Base-by-base conservation (phyloP, 257 asterid genomes). In the Primulina huaijiensis region DNA sequence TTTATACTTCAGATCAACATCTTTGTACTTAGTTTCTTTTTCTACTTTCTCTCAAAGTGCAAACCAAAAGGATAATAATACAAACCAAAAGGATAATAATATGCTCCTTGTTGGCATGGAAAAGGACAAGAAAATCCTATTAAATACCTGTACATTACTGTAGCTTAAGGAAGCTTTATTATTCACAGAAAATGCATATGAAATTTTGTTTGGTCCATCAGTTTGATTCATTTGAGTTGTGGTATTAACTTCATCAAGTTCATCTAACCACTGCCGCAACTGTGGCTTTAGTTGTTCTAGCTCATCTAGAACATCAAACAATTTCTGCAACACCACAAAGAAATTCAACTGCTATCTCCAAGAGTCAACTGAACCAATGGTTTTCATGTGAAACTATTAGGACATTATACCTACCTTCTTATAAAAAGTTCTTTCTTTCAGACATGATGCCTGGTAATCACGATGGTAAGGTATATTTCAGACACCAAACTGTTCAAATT, bases 281-380 rank as follows among this genome's bases (percentile, higher is more conserved):
- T 85, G 74, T 34, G 98, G 96, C 77, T 86, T 88, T 76, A 92
- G 72, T n/a, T 52, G 68, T 84, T 92, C 98, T 56, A 92, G 85
- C 87, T 92, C 96, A 73, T 87, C 88, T 55, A 92, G 67, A 79
- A 90, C 95, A 43, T 70, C 62, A n/a, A 59, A 67, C 82, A 87
- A 77, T 79, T 75, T 88, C 96, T 90, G 81, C 77, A 74, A 60
- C 70, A 61, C 64, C 70, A 71, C 25, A 30, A 74, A 62, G 50
- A 71, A 78, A 64, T 27, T 57, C 46, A 76, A 38, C 74, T 17
- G 64, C 43, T 50, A 64, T 58, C 72, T 69, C 77, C 68, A 55
- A 53, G 64, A 59, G 63, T 71, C 69, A 73, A 29, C 64, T 20
- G 38, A 68, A 72, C 67, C 31, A 37, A 67, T 25, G 23, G 60